These are phyloP conservation scores for Hondaea fermentalgiana DNA, from an alignment of 108 stramenopile species.

Conservation along the genomic window DNA sequence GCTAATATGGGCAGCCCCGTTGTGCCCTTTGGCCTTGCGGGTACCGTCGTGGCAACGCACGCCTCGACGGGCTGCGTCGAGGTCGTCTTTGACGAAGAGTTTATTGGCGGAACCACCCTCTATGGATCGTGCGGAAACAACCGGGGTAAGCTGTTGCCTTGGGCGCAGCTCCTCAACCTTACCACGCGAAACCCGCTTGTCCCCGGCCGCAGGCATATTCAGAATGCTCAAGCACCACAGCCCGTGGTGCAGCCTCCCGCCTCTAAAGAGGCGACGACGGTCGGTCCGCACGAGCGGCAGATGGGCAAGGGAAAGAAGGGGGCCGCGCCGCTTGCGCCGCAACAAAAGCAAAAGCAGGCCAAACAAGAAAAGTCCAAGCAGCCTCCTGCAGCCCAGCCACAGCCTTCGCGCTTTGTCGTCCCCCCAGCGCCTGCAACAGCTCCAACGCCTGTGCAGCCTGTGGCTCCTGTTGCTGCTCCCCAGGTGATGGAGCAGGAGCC, in stretches of 20 bases:
- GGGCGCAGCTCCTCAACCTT: constrained; percentile 58
- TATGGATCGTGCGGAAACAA: constrained; percentile 88
- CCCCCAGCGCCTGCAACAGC: neutral
- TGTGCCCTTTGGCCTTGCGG: constrained; percentile 88
- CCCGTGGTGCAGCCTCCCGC: neutral
- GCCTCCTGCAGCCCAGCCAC: neutral
- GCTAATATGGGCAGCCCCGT: constrained; percentile 78
- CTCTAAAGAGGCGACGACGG: neutral
- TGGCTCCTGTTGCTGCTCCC: neutral
- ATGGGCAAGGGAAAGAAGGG: neutral
- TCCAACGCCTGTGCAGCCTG: neutral
- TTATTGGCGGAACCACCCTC: constrained; percentile 80
- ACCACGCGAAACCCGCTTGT: neutral
- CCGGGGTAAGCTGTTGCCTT: constrained; percentile 80
- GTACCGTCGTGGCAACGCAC: constrained; percentile 90
- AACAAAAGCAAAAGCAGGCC: too few species aligned
- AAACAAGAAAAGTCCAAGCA: neutral
- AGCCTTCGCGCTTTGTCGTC: neutral
- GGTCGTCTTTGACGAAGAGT: constrained; percentile 95
- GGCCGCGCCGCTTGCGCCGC: neutral
- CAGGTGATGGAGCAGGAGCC: neutral
- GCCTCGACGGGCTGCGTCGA: constrained; percentile 84
- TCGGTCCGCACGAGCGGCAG: neutral
- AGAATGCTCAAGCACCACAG: neutral
- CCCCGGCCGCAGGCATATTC: neutral